A percentile compares a stretch with the other conserved stretches of the same genome.
phyloP scores from a whole-genome alignment of 2,329 filamentous ascomycete genomes.

The Cladosporium sp. region DNA sequence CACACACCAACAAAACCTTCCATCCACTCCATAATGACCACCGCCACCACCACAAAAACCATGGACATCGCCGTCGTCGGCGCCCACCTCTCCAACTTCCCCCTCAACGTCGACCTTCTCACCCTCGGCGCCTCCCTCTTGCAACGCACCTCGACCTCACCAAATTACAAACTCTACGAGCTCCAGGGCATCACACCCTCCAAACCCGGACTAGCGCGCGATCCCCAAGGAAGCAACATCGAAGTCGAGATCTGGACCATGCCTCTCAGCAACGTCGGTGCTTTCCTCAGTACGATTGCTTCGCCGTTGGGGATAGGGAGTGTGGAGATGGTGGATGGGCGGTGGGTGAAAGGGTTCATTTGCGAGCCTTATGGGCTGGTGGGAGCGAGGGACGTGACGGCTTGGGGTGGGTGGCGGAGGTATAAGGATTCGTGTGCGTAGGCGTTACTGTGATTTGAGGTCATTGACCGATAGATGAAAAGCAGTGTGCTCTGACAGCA shows the following conservation, averaged over 20 bases:
- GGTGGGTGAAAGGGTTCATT: background rate
- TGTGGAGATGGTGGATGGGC: background rate
- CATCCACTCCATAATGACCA: background rate
- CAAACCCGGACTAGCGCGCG: background rate
- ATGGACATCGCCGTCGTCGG: conserved; percentile 3
- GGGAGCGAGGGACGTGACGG: background rate
- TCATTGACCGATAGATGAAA: background rate
- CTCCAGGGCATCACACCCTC: background rate
- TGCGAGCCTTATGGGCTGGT: conserved; percentile 1
- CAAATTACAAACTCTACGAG: background rate
- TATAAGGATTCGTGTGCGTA: background rate
- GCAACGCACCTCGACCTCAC: background rate
- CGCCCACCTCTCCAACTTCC: conserved; percentile 3
- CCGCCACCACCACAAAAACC: background rate
- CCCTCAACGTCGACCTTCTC: background rate
- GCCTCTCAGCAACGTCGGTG: background rate
- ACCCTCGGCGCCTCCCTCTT: background rate
- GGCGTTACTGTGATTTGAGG: background rate
- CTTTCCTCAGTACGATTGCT: background rate
- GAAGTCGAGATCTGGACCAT: conserved; percentile 1
- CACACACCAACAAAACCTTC: too few relatives aligned
- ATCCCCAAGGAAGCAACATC: background rate
- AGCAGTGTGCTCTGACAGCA: background rate
- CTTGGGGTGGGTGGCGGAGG: background rate
- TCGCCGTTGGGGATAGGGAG: background rate